Percentiles rank a stretch among this genome's conserved stretches.
These are phyloP conservation scores for Penicillium concentricum DNA, from an alignment of 2,329 filamentous ascomycete species.

Conservation along the genomic window DNA sequence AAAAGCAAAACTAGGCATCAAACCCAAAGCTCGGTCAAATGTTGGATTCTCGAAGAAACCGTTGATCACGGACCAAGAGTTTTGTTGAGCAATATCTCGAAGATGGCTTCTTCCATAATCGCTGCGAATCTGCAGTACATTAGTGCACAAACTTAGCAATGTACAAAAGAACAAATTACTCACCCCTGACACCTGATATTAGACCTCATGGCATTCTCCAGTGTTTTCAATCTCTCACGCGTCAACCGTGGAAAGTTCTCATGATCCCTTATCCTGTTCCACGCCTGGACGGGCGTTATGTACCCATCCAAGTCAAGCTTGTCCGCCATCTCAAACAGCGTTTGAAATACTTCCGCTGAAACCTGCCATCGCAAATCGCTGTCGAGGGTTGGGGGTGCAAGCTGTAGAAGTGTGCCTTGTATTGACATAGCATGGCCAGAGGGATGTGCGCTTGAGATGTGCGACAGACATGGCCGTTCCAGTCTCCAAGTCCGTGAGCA, in stretches of 20 bases:
- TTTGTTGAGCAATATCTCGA: constrained; percentile 6
- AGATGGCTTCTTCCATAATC: constrained; percentile 12
- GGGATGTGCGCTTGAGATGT: constrained; percentile 1
- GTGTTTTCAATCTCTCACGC: constrained; percentile 17
- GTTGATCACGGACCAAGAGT: neutral
- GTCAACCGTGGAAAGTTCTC: constrained; percentile 23
- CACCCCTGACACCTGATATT: constrained; percentile 20
- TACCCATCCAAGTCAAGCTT: constrained; percentile 21
- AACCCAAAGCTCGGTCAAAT: neutral
- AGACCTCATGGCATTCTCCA: constrained; percentile 11
- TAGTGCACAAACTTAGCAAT: neutral
- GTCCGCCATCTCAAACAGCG: constrained; percentile 13
- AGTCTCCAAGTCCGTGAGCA: neutral
- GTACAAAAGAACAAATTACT: neutral
- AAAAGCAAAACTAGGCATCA: neutral
- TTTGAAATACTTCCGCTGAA: constrained; percentile 9
- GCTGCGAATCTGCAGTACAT: constrained; percentile 8
- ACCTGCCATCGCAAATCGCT: constrained; percentile 9
- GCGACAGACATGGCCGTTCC: constrained; percentile 11
- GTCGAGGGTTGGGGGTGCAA: constrained; percentile 2
- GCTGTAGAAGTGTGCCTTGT: constrained; percentile 10
- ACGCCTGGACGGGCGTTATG: constrained; percentile 40
- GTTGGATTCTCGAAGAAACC: neutral
- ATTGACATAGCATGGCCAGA: constrained; percentile 11
- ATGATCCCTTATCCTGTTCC: constrained; percentile 31